phyloP scores from a whole-genome alignment of 495 filamentous ascomycete species.

The Thozetella sp. region DNA sequence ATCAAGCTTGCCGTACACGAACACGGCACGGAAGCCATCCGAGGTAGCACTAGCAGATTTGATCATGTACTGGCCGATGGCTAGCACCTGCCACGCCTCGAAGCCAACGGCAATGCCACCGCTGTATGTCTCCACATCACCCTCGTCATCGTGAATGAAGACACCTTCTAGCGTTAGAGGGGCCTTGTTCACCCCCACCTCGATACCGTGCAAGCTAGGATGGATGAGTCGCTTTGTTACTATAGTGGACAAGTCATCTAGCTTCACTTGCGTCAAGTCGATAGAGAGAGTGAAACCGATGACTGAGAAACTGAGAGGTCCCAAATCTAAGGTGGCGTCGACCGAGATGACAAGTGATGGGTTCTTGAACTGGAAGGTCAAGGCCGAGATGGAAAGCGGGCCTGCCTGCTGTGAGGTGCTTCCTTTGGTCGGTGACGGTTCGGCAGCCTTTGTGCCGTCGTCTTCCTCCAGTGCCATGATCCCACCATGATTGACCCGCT shows the following conservation, averaged over 20 bases:
- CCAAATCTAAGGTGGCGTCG: slow-evolving; percentile 34
- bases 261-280: slow-evolving; percentile 11
- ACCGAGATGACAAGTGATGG: slow-evolving; percentile 26
- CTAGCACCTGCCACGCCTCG: slow-evolving; percentile 27
- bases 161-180: slow-evolving; percentile 34
- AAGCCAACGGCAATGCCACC: slow-evolving; percentile 34
- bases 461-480: no score
- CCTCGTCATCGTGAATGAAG: slow-evolving; percentile 23
- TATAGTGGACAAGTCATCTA: slow-evolving; percentile 19
- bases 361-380: slow-evolving; percentile 33
- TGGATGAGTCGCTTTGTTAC: slow-evolving; percentile 15
- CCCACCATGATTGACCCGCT: no score
- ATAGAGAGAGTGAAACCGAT: slow-evolving; percentile 32
- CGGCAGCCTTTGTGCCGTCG: no score
- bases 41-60: neutral
- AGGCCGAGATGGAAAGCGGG: slow-evolving; percentile 20
- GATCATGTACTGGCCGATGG: slow-evolving; percentile 32
- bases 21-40: slow-evolving; percentile 27
- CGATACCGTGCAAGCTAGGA: slow-evolving; percentile 36
- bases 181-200: slow-evolving; percentile 26
- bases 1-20: slow-evolving; percentile 38
- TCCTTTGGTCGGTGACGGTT: no score
- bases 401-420: no score
- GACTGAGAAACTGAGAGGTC: slow-evolving; percentile 36
- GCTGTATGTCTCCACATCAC: slow-evolving; percentile 21